Conservation (phyloP, 495 filamentous ascomycete genomes). For the Filosporella fistucella region DNA sequence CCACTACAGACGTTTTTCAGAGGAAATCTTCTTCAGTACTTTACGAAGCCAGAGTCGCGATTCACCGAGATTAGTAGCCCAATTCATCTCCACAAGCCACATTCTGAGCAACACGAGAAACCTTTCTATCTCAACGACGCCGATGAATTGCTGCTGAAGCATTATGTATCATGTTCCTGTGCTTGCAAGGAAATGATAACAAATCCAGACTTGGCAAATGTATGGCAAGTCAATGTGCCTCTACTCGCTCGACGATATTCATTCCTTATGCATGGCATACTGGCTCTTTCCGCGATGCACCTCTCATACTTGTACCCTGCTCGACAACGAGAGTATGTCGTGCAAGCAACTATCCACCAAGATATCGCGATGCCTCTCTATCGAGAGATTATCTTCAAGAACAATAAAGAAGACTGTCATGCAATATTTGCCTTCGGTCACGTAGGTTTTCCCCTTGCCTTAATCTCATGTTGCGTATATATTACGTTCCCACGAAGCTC, state of each 20-base stretch:
- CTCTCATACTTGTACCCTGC: constrained; percentile 21
- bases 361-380: constrained; percentile 29
- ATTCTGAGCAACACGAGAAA: not conserved
- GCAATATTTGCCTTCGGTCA: constrained; percentile 33
- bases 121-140: not conserved
- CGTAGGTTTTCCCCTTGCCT: no score
- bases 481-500: no score
- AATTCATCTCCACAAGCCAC: not conserved
- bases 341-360: constrained; percentile 27
- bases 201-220: not conserved
- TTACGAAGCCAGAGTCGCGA: not conserved
- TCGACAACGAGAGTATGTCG: constrained; percentile 13
- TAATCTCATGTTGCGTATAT: no score
- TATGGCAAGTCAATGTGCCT: constrained; percentile 24
- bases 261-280: constrained; percentile 33
- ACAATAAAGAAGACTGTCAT: constrained; percentile 26
- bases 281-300: constrained; percentile 32
- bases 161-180: constrained; percentile 16
- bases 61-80: not conserved
- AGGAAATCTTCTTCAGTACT: constrained; percentile 19
- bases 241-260: constrained; percentile 18
- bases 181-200: constrained; percentile 1
- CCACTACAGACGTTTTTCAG: constrained; percentile 20
- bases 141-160: constrained; percentile 14
- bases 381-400: constrained; percentile 24